Evolutionary conservation across 371 early-diverging fungal genomes (phyloP), one percentile per base, ranked within the genome.

Genomic region (Amoeboaphelidium protococcarum): DNA sequence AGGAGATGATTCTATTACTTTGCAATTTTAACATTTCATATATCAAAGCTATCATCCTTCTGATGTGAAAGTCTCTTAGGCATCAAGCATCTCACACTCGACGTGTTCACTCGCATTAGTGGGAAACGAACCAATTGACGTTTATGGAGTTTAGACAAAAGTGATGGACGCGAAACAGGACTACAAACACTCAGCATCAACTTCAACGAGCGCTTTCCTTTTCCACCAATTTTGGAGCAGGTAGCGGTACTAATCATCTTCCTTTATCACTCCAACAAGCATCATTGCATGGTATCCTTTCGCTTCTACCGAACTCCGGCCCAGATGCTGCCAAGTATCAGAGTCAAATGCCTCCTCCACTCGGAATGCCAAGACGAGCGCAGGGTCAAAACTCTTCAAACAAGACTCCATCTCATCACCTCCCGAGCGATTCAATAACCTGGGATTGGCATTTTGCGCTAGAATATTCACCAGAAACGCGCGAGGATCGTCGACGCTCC

Each of bases 201-300:
- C 20, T 22, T 42, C 42, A 22, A 42, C 22, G 20, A 19, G 21
- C 20, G 42, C 42, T 21, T 42, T 42, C 22, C 21, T 13, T 21
- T 42, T 19, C 42, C 42, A 42, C 42, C 42, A 42, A 42, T 42
- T 42, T 21, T 42, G 42, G 21, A 42, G n/a, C 10, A 42, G 42
- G 20, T 42, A 42, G 10, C 42, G 10, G 4, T 4, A 6, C 4
- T 4, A 22, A 19, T 21, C 42, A 42, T 19, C 22, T 22, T 19
- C 42, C 13, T 19, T 4, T 42, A 10, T 13, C 10, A 19, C 6
- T 21, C 42, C 42, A 42, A 42, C 42, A 13, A 42, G 22, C 4
- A 42, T 21, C 42, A 42, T 42, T 12, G 42, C 42, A 42, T 42
- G 42, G 4, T 22, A 16, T 19, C 42, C 42, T 6, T 16, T 13